These are phyloP conservation scores for Withania somnifera DNA, from an alignment of 305 asterid genomes.

Conservation along the genomic window DNA sequence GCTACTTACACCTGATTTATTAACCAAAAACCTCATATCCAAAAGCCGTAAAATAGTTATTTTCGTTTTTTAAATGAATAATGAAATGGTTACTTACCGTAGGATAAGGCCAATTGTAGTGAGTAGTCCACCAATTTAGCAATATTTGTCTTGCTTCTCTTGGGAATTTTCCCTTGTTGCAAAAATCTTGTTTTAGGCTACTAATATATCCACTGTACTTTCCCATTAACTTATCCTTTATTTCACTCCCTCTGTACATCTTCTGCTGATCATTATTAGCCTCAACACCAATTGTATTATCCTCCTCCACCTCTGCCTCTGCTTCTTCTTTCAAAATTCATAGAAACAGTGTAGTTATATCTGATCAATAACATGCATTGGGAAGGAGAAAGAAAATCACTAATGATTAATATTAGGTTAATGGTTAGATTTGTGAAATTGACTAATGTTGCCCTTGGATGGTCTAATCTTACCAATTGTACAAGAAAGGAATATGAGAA, in stretches of 20 bases:
- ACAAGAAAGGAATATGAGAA: too few species aligned
- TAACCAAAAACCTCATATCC: too few species aligned
- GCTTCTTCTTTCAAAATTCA: neutral
- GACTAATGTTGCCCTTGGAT: too few species aligned
- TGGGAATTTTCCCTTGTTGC: slow-evolving; percentile 44
- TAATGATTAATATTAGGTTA: too few species aligned
- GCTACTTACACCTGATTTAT: too few species aligned
- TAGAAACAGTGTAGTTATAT: neutral
- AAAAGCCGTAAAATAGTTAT: too few species aligned
- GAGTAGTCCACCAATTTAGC: slow-evolving; percentile 60
- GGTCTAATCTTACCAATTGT: too few species aligned
- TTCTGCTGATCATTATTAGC: slow-evolving; percentile 9
- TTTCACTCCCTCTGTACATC: slow-evolving; percentile 11
- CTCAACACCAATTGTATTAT: slow-evolving; percentile 19
- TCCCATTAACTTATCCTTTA: slow-evolving; percentile 41
- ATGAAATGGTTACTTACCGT: slow-evolving; percentile 26
- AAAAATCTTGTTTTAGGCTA: slow-evolving; percentile 36
- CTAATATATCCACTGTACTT: slow-evolving; percentile 50
- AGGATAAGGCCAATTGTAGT: slow-evolving; percentile 67
- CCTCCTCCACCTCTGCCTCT: neutral
- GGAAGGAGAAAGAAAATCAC: neutral
- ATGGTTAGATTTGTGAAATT: too few species aligned
- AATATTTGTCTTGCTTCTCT: slow-evolving; percentile 34
- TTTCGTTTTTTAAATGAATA: too few species aligned
- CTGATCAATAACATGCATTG: neutral